Evolutionary conservation across 345 rosid genomes (phyloP), one percentile per base, ranked within the genome.

Genomic region (Eutrema japonicum): DNA sequence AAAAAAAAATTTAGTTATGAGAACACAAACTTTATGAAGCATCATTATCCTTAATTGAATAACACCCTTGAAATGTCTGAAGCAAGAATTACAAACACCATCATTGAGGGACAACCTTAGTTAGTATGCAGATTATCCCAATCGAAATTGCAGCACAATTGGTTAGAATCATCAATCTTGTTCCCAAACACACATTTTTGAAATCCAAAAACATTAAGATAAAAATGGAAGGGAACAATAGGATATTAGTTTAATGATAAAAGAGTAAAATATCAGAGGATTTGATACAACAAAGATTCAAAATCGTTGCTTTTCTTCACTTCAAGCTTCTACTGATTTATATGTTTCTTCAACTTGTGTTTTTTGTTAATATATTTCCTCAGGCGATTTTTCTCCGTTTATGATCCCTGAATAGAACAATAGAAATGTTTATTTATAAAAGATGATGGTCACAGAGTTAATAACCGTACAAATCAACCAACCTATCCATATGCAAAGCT

Each of bases 401-500:
- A 55, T 12, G 58, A 61, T 70, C 71, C 77, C 87, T 81, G 46
- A 12, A n/a, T 66, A 18, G 6, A 51, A n/a, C 1, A 18, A 6
- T 55, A 14, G 38, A 4, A 4, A 75, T 37, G 42, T 57, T 62
- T 22, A n/a, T 16, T 2, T 16, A n/a, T n/a, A 22, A 22, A 55
- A 33, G 51, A 50, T 37, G 61, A 64, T 56, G 45, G 37, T 8
- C 7, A 65, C 11, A n/a, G n/a, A 66, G 48, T 53, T 37, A 41
- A 32, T 3, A 27, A 38, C 18, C 11, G 48, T 45, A 67, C 2
- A 71, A 65, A 35, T 5, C 27, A 70, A 71, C 77, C 4, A 54
- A 88, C 89, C 84, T 81, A 67, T 85, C 80, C n/a, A 16, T 63
- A 56, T 37, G 55, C 37, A 43, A 73, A 74, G 29, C 42, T 68